Evolutionary conservation across 1,284 basidiomycete species (phyloP).

Genomic region (Neonothopanus nambi): DNA sequence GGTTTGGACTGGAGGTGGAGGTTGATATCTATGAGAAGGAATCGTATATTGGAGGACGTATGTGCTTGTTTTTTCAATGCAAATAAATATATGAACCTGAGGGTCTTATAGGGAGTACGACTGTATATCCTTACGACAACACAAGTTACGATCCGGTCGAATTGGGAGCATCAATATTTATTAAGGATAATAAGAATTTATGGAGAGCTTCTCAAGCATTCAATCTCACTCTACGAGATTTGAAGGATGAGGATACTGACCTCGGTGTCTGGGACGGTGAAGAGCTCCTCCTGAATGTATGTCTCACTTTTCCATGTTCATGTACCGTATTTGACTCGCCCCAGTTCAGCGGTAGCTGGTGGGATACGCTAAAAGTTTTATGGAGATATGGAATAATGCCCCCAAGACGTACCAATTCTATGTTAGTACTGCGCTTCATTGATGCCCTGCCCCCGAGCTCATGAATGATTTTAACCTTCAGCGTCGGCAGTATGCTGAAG

Average conservation of each 20-base stretch:
- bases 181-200: constrained; percentile 79
- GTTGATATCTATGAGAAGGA: constrained; percentile 83
- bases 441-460: neutral
- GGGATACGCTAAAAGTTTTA: constrained; percentile 70
- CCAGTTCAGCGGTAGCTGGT: constrained; percentile 53
- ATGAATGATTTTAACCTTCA: constrained; percentile 25
- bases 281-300: constrained; percentile 65
- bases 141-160: constrained; percentile 64
- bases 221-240: constrained; percentile 62
- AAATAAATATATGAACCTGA: constrained; percentile 7
- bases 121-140: constrained; percentile 78
- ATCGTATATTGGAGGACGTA: constrained; percentile 81
- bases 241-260: constrained; percentile 51
- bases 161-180: constrained; percentile 89
- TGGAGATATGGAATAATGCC: constrained; percentile 83
- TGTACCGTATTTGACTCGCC: neutral
- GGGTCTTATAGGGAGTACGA: constrained; percentile 61
- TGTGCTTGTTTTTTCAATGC: constrained; percentile 35
- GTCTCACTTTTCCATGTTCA: constrained; percentile 23
- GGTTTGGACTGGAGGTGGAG: constrained; percentile 66
- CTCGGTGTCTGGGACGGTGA: constrained; percentile 86
- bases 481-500: constrained; percentile 59
- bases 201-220: constrained; percentile 82
- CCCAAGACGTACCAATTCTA: constrained; percentile 54
- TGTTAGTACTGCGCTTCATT: constrained; percentile 43